Conservation (phyloP, 305 asterid genomes). For the Fraxinus ornus region DNA sequence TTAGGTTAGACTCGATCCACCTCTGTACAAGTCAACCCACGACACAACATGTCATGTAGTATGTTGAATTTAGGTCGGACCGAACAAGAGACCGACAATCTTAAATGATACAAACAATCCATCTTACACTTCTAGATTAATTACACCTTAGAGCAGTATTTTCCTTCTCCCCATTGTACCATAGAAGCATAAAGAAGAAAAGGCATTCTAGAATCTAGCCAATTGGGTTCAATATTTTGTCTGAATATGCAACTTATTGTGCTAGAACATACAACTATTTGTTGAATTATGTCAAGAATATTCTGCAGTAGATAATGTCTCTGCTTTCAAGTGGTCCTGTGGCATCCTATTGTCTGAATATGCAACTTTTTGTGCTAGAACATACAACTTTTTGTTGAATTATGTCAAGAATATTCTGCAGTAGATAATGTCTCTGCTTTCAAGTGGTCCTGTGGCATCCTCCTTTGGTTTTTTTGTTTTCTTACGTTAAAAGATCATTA, state of each 20-base stretch:
- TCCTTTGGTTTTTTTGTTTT: neutral
- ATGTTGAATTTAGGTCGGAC: neutral
- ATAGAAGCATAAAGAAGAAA: neutral
- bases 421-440: neutral
- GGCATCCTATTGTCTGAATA: neutral
- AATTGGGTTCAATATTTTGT: neutral
- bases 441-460: conserved; percentile 1
- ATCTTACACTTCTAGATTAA: neutral
- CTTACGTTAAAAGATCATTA: neutral
- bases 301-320: neutral
- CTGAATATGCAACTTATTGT: neutral
- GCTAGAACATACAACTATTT: neutral
- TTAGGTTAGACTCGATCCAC: neutral
- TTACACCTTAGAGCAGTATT: neutral
- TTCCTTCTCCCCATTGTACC: neutral
- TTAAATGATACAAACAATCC: neutral
- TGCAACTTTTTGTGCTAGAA: neutral
- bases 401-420: neutral
- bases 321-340: neutral
- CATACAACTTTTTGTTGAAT: neutral
- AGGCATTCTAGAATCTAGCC: neutral
- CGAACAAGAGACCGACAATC: neutral
- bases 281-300: neutral
- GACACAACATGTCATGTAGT: neutral
- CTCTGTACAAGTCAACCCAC: neutral